Conservation (phyloP, 2,329 filamentous ascomycete species). For the Xylaria polymorpha region DNA sequence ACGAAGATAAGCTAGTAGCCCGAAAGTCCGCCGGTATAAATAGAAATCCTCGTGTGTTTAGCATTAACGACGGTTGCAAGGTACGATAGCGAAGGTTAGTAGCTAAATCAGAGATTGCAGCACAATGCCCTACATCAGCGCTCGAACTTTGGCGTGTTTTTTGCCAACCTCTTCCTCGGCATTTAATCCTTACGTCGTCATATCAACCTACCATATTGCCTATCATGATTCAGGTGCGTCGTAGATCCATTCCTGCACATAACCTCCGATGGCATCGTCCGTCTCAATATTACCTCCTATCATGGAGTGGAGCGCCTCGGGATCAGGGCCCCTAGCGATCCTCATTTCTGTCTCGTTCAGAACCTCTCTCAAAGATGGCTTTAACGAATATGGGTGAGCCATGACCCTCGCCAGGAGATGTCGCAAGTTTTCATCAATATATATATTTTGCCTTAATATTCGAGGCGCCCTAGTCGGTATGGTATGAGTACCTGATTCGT, state of each 20-base stretch:
- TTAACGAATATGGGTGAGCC: not conserved
- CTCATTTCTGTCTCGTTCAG: not conserved
- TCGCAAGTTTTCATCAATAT: not conserved
- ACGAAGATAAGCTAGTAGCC: too few species aligned
- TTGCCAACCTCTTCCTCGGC: too few species aligned
- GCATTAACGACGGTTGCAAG: too few species aligned
- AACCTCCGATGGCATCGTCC: not conserved
- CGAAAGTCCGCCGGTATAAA: too few species aligned
- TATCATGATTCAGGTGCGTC: not conserved
- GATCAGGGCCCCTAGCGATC: not conserved
- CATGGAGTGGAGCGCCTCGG: too few species aligned
- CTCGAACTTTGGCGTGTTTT: too few species aligned
- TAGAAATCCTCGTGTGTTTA: too few species aligned
- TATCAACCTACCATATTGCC: not conserved
- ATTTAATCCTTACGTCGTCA: too few species aligned
- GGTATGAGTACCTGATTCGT: not conserved
- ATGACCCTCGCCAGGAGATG: not conserved
- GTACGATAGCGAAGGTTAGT: too few species aligned
- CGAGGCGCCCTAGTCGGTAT: not conserved
- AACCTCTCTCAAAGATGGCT: not conserved
- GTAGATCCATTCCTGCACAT: slow-evolving; percentile 3
- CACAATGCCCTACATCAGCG: too few species aligned
- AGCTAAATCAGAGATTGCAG: too few species aligned
- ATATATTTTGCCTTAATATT: not conserved
- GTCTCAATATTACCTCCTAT: not conserved